Base-by-base conservation (phyloP, 345 rosid species). In the Linum tenue region DNA sequence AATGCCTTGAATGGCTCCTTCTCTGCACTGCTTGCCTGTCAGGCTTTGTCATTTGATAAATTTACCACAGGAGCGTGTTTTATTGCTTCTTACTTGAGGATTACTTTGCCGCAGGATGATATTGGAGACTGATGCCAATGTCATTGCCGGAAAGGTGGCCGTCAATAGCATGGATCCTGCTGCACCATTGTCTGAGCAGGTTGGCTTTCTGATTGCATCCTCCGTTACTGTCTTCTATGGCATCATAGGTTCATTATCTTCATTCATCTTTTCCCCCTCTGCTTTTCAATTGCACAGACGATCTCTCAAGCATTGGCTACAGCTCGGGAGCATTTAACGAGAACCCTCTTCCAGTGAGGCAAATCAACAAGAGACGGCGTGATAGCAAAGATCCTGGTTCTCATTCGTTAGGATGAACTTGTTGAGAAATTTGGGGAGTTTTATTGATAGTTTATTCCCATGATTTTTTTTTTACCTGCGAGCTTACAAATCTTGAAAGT, bases 101-200 rank as follows among this genome's bases (percentile, higher is more conserved):
- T 5, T 12, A 37, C 11, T 37, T 39, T 55, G 3, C 69, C 61
- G 64, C 77, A 92, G 98, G 78, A 85, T 86, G 81, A 75, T 92
- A 67, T 96, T 92, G 48, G 98, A 92, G 76, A 89, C 92, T 3
- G 95, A 89, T 64, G 80, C 92, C 4, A 86, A 72, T 59, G 80
- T 87, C 31, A 85, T 92, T 55, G 98, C 95, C 6, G 96, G 88
- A 67, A 92, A 89, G 80, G 96, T 89, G 64, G 95, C 91, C 64
- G 72, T 82, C 64, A 89, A 92, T 60, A 86, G 79, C 83, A 73
- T 87, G 76, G 92, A 89, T 75, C 85, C 85, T 53, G 75, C 74
- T 44, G 86, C 89, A 60, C 85, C 92, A 59, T 78, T 92, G 70
- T 84, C 98, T 31, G 96, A 92, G 75, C 96, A 92, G 96, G 98